Conservation (phyloP, 768 basidiomycete species). For the Porphyrellus cyaneotinctus region DNA sequence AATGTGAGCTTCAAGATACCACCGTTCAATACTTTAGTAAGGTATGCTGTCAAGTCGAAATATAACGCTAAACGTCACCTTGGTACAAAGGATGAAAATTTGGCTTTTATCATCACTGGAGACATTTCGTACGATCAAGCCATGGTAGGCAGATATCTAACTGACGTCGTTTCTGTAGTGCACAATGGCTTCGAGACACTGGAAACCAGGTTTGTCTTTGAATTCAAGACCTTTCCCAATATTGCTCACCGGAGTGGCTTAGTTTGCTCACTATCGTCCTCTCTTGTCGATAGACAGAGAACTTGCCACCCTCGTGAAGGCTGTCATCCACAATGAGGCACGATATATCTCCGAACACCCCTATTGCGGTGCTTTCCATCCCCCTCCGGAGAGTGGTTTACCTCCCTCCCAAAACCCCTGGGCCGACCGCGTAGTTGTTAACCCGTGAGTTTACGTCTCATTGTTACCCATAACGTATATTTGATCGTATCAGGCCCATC, state of each 20-base stretch:
- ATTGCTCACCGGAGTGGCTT: constrained; percentile 5
- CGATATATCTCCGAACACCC: constrained; percentile 69
- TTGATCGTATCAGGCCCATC: constrained; percentile 46
- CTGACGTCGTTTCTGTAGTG: constrained; percentile 38
- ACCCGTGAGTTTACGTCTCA: constrained; percentile 52
- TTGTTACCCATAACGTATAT: neutral
- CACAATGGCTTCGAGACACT: constrained; percentile 82
- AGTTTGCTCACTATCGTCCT: constrained; percentile 69
- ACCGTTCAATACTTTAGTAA: constrained; percentile 72
- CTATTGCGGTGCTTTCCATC: constrained; percentile 80
- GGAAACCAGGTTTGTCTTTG: constrained; percentile 57
- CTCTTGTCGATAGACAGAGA: constrained; percentile 55
- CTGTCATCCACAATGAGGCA: constrained; percentile 80
- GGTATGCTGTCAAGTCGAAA: constrained; percentile 30
- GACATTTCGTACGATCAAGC: constrained; percentile 64
- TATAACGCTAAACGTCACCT: constrained; percentile 2
- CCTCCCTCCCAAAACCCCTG: constrained; percentile 61
- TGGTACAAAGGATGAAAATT: constrained; percentile 50
- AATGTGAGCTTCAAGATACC: constrained; percentile 47
- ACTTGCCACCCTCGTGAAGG: constrained; percentile 64
- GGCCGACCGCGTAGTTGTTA: constrained; percentile 66
- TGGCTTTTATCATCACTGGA: constrained; percentile 80
- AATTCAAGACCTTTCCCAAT: neutral
- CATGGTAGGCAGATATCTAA: neutral
- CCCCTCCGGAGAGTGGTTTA: constrained; percentile 71